phyloP scores from a whole-genome alignment of 768 basidiomycete genomes.

The Lactifluus volemus region DNA sequence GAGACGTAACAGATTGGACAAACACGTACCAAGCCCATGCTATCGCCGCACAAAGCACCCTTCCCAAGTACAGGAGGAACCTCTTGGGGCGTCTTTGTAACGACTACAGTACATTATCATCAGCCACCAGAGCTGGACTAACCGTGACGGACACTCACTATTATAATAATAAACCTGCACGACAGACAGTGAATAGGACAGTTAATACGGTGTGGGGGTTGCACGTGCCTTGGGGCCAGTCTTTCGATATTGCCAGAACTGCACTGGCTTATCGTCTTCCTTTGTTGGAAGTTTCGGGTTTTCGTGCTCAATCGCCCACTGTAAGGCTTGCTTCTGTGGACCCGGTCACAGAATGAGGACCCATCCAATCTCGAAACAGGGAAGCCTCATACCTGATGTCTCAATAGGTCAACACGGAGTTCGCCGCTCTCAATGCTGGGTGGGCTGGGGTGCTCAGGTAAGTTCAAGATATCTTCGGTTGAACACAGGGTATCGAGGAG shows the following conservation, averaged over 20 bases:
- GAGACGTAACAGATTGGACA: neutral
- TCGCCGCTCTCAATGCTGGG: conserved; percentile 61
- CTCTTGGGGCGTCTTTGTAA: conserved; percentile 72
- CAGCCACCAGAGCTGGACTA: neutral
- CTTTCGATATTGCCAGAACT: conserved; percentile 79
- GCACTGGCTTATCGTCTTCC: conserved; percentile 64
- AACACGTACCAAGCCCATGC: conserved; percentile 63
- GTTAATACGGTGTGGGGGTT: neutral
- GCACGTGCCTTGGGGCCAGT: conserved; percentile 42
- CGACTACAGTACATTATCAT: conserved; percentile 38
- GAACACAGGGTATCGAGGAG: conserved; percentile 63
- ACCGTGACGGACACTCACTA: conserved; percentile 30
- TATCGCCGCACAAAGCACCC: conserved; percentile 85
- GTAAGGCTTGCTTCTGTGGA: conserved; percentile 65
- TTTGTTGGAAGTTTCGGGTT: conserved; percentile 64
- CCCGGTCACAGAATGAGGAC: neutral
- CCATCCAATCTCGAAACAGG: neutral
- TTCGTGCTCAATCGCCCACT: conserved; percentile 80
- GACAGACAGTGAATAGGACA: neutral
- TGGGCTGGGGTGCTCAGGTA: conserved; percentile 64
- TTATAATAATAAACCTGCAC: conserved; percentile 60
- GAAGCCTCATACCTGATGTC: conserved; percentile 56
- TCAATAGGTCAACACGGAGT: conserved; percentile 63
- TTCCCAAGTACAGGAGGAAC: conserved; percentile 56
- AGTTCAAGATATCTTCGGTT: conserved; percentile 57